phyloP scores from a whole-genome alignment of 2,329 filamentous ascomycete genomes.

The Fusarium odoratissimum region DNA sequence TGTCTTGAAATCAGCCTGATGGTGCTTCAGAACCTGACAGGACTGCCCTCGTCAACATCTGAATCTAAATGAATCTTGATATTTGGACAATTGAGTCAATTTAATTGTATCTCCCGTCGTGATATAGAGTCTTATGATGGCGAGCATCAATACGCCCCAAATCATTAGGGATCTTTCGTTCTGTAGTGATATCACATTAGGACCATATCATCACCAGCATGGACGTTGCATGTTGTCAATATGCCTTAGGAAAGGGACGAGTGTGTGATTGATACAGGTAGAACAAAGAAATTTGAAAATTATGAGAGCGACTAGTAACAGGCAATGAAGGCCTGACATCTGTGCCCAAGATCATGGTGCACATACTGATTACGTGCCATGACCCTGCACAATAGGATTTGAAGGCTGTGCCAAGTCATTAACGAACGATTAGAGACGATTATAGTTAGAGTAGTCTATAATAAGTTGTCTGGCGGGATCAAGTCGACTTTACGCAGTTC shows the following conservation, averaged over 20 bases:
- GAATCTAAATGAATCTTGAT: no score
- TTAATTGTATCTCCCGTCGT: fast-evolving
- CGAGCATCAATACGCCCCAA: background rate
- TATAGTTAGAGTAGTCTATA: no score
- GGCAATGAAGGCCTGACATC: background rate
- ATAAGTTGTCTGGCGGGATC: background rate
- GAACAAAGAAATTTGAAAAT: background rate
- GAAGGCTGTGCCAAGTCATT: fast-evolving
- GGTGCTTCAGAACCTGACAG: background rate
- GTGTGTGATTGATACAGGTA: background rate
- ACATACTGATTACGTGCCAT: background rate
- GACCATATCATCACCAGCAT: background rate
- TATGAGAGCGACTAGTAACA: background rate
- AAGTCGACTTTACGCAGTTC: background rate
- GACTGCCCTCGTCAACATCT: no score
- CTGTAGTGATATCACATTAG: no score
- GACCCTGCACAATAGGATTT: background rate
- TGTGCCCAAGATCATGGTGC: background rate
- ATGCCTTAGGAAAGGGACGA: fast-evolving
- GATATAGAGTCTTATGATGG: no score
- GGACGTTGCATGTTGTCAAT: background rate
- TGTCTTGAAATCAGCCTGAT: background rate
- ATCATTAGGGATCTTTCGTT: background rate
- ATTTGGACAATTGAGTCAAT: background rate
- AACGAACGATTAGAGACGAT: fast-evolving